These are phyloP conservation scores for Kitagawia praeruptora DNA, from an alignment of 129 eudicot species.

Conservation along the genomic window DNA sequence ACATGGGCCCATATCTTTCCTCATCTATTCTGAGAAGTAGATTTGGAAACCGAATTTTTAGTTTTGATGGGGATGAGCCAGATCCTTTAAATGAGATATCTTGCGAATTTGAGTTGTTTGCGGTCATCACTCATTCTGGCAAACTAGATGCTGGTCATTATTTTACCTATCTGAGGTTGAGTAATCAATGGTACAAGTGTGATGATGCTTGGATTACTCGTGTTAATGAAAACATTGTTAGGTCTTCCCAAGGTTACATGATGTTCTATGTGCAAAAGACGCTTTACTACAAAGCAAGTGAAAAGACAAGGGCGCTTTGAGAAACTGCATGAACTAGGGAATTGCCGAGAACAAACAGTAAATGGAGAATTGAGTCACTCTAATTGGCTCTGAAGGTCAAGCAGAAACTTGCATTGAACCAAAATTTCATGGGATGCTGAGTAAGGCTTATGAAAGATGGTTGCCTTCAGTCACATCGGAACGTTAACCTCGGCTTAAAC, in stretches of 20 bases:
- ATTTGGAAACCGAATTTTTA: constrained; percentile 65
- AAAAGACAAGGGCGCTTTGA: constrained; percentile 28
- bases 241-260: constrained; percentile 94
- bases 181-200: constrained; percentile 89
- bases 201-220: constrained; percentile 92
- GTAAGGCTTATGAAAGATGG: neutral
- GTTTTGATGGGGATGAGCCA: constrained; percentile 42
- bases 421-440: constrained; percentile 1
- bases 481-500: neutral
- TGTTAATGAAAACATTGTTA: constrained; percentile 65
- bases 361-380: neutral
- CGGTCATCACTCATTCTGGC: constrained; percentile 82
- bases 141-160: constrained; percentile 85
- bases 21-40: constrained; percentile 69
- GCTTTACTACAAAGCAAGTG: constrained; percentile 60
- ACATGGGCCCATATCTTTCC: constrained; percentile 87
- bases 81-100: constrained; percentile 37
- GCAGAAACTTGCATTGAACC: neutral
- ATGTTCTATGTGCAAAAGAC: constrained; percentile 93
- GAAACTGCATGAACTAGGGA: neutral
- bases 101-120: constrained; percentile 84
- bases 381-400: neutral
- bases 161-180: constrained; percentile 69
- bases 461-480: neutral
- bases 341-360: neutral